Evolutionary conservation across 1,284 basidiomycete species (phyloP), one percentile per base, ranked within the genome.

Genomic region (Coniferiporia sulphurascens): DNA sequence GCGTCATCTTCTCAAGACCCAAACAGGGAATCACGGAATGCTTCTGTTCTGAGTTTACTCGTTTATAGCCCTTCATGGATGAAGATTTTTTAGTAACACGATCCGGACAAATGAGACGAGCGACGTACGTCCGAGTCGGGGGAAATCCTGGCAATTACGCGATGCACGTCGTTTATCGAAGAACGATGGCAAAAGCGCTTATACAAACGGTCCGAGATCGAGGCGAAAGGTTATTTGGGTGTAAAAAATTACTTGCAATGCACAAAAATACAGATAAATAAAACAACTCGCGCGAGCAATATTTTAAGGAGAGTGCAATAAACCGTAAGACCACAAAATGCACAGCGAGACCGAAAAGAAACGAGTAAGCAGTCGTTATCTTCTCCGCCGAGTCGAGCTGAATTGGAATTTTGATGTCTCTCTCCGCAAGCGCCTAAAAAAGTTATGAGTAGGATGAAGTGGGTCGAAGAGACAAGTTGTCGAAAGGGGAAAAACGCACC

Each of bases 351-450:
- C 4, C 13, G 27, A 52, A 4, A 41, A 52, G 19, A 44, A 52
- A 48, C 9, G 34, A 38, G 36, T 4, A 48, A 50, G 9, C 38
- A 34, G 56, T 22, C n/a, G 73, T 60, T 71, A 69, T 73, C 79
- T 73, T 63, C 80, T 73, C 58, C 74, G 78, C 55, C 78, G 71
- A 36, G 76, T 75, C 3, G 74, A 71, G 8, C 78, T 86, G 69
- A 87, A 88, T 66, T 89, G 86, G 68, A 88, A 88, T 66, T 89
- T 89, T 38, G 84, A 87, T 19, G 87, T 89, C 70, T 89, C 87
- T 71, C 87, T 78, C 56, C 87, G 80, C 64, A 89, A 68, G 4
- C 87, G 85, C 64, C 87, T 87, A 3, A n/a, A 55, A 32, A n/a
- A 57, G 36, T 19, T 35, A 54, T 49, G 19, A 9, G 57, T 3